Percentiles rank a stretch among this genome's conserved stretches.
Conservation (phyloP, 2,329 filamentous ascomycete species). For the Exophiala sp. region DNA sequence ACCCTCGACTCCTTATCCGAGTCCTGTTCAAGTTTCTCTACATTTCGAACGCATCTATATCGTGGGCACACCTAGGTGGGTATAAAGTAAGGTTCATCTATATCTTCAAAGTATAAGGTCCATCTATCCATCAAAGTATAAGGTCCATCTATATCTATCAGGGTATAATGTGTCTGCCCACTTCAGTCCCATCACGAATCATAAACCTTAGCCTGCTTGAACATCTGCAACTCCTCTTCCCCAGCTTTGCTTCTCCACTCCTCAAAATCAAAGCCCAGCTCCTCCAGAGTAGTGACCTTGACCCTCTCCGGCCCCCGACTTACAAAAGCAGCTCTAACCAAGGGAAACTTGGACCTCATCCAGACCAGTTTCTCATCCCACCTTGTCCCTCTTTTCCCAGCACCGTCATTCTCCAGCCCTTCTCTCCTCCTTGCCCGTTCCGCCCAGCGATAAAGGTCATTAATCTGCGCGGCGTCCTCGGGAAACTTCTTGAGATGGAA, state of each 20-base stretch:
- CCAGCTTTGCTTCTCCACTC: conserved; percentile 26
- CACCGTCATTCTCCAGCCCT: conserved; percentile 40
- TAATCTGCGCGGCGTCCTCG: conserved; percentile 42
- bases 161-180: too few relatives aligned
- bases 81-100: too few relatives aligned
- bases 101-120: too few relatives aligned
- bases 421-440: conserved; percentile 33
- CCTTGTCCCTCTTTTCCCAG: conserved; percentile 61
- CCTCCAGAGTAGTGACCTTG: conserved; percentile 58
- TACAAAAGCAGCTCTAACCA: conserved; percentile 68
- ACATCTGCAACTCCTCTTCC: conserved; percentile 18
- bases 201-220: conserved; percentile 7
- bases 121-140: too few relatives aligned
- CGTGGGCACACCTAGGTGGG: too few relatives aligned
- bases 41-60: too few relatives aligned
- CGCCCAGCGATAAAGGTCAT: conserved; percentile 42
- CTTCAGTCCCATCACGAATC: background rate
- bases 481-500: conserved; percentile 54
- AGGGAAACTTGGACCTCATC: conserved; percentile 61
- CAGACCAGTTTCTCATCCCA: conserved; percentile 70
- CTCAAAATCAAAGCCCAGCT: conserved; percentile 64
- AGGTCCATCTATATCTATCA: too few relatives aligned
- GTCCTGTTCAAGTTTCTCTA: too few relatives aligned
- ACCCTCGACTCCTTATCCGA: too few relatives aligned
- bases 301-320: conserved; percentile 53